phyloP scores from a whole-genome alignment of 331 rosid genomes.

The Quercus tomentella region DNA sequence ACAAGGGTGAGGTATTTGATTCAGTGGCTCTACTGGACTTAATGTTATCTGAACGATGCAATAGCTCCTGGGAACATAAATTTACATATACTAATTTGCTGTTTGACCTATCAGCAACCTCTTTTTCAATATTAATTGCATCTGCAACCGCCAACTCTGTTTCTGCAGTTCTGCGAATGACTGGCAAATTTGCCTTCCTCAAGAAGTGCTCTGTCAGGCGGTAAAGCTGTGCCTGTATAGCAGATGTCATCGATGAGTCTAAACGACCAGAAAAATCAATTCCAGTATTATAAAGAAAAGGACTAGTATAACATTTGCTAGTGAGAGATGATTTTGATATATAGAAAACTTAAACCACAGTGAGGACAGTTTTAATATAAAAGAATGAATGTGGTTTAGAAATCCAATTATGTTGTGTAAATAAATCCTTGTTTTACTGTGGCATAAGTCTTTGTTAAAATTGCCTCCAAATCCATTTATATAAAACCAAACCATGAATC shows the following conservation, averaged over 20 bases:
- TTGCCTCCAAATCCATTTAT: background rate
- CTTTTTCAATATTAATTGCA: conserved; percentile 89
- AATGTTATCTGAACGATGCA: conserved; percentile 48
- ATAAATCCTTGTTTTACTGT: background rate
- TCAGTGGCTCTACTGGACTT: conserved; percentile 42
- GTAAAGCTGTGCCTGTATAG: conserved; percentile 74
- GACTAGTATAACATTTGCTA: background rate
- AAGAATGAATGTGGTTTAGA: background rate
- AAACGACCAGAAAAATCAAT: conserved; percentile 3
- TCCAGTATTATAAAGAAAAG: background rate
- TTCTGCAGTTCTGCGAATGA: conserved; percentile 71
- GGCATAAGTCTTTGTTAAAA: background rate
- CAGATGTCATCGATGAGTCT: conserved; percentile 7
- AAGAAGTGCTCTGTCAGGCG: conserved; percentile 82
- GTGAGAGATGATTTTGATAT: background rate
- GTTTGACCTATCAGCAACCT: conserved; percentile 77
- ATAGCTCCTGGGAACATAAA: conserved; percentile 78
- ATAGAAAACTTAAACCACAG: background rate
- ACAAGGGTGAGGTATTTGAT: conserved; percentile 22
- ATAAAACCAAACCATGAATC: background rate
- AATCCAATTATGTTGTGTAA: background rate
- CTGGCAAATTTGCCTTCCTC: conserved; percentile 62
- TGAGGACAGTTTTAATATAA: background rate
- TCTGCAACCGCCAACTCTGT: conserved; percentile 95
- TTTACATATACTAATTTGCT: conserved; percentile 83